Conservation (phyloP, 495 filamentous ascomycete genomes). For the Friedmanniomyces simplex region DNA sequence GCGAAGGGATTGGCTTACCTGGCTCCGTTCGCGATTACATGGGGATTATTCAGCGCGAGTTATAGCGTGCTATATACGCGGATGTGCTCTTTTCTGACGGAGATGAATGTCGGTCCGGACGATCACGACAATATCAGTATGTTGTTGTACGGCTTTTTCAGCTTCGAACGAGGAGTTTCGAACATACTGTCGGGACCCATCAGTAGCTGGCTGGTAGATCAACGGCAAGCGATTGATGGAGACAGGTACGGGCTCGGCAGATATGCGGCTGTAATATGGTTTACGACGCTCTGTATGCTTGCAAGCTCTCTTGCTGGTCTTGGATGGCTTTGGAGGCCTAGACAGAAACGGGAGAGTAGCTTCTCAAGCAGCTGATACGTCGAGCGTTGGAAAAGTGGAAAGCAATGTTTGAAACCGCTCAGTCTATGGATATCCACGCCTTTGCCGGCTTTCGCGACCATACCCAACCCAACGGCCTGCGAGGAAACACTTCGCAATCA, state of each 20-base stretch:
- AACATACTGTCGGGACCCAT: slow-evolving; percentile 22
- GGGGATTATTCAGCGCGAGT: slow-evolving; percentile 16
- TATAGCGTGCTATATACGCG: slow-evolving; percentile 20
- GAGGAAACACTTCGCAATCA: too few species aligned
- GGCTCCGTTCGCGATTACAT: slow-evolving; percentile 12
- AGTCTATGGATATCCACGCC: neutral
- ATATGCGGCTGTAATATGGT: slow-evolving; percentile 17
- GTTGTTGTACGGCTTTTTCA: slow-evolving; percentile 19
- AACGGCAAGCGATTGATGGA: neutral
- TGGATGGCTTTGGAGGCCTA: slow-evolving; percentile 8
- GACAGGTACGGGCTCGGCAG: slow-evolving; percentile 17
- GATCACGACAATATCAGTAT: slow-evolving; percentile 1
- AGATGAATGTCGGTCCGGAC: neutral
- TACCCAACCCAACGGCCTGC: too few species aligned
- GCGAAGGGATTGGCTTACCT: slow-evolving; percentile 12
- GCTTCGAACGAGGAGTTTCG: slow-evolving; percentile 20
- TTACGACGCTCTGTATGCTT: slow-evolving; percentile 12
- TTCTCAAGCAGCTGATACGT: neutral
- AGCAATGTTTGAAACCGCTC: neutral
- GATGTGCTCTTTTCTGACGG: slow-evolving; percentile 7
- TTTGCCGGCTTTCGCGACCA: too few species aligned
- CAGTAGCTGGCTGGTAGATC: slow-evolving; percentile 15
- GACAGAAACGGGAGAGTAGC: neutral
- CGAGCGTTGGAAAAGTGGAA: too few species aligned
- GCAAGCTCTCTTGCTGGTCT: slow-evolving; percentile 7